phyloP scores from a whole-genome alignment of 1,139 yeast genomes.

The Blastobotrys capitulatus region DNA sequence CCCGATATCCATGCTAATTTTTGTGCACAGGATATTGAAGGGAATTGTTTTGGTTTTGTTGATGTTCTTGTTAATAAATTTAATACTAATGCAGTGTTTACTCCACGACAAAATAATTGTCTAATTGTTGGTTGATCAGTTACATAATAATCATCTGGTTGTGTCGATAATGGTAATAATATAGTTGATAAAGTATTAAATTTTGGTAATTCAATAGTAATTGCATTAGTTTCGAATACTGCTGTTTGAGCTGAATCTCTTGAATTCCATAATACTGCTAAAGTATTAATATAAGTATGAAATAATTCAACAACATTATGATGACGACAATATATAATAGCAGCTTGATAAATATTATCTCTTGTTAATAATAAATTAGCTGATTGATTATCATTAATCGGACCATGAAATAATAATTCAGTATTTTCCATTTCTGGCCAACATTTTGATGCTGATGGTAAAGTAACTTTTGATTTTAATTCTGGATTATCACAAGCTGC shows the following conservation, averaged over 20 bases:
- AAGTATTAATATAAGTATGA: constrained; percentile 8
- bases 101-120: constrained; percentile 9
- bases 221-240: constrained; percentile 7
- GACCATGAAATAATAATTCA: not conserved
- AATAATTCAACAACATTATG: constrained; percentile 8
- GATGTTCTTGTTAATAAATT: constrained; percentile 2
- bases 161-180: constrained; percentile 3
- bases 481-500: constrained; percentile 5
- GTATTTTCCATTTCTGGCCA: constrained; percentile 8
- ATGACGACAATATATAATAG: constrained; percentile 3
- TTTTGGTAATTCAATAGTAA: constrained; percentile 4
- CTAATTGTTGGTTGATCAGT: not conserved
- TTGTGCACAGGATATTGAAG: constrained; percentile 1
- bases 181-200: constrained; percentile 5
- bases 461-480: not conserved
- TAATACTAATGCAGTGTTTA: constrained; percentile 4
- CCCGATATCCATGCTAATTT: constrained; percentile 6
- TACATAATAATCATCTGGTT: not conserved
- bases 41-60: not conserved
- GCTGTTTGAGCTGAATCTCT: constrained; percentile 1
- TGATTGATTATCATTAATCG: not conserved
- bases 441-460: constrained; percentile 3
- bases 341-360: constrained; percentile 3
- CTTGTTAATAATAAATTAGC: constrained; percentile 3
- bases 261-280: constrained; percentile 9